A percentile compares a stretch with the other conserved stretches of the same genome.
These are phyloP conservation scores for Porcisia hertigi DNA, from an alignment of 208 protist species.

Conservation along the genomic window DNA sequence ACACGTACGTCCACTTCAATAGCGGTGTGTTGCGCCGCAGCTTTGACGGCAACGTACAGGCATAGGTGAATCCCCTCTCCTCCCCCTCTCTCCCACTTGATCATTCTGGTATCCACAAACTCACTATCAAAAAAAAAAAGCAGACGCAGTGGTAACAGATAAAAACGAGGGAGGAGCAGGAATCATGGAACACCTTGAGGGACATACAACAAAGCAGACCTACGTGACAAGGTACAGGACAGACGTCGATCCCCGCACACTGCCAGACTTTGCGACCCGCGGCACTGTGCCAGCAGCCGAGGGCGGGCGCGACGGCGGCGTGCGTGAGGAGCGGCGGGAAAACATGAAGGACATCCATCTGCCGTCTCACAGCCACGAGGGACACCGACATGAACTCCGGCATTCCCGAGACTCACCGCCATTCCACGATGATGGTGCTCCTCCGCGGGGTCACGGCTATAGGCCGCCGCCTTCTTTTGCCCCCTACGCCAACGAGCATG, in stretches of 20 bases:
- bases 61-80: no score
- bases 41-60: no score
- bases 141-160: background rate
- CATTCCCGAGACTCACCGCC: background rate
- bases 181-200: slow-evolving; percentile 14
- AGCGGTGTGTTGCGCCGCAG: no score
- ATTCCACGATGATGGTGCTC: background rate
- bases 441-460: background rate
- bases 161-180: background rate
- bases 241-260: slow-evolving; percentile 41
- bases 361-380: background rate
- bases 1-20: no score
- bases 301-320: background rate
- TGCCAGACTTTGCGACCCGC: slow-evolving; percentile 36
- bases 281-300: slow-evolving; percentile 8
- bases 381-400: background rate
- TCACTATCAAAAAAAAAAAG: background rate
- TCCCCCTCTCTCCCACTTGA: no score
- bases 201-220: slow-evolving; percentile 38
- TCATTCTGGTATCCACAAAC: background rate
- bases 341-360: background rate
- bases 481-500: background rate
- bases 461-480: slow-evolving; percentile 3
- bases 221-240: slow-evolving; percentile 42
- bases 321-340: background rate